Evolutionary conservation across 805 yeast genomes (phyloP), one percentile per base, ranked within the genome.

Genomic region (Zygosaccharomyces rouxii): DNA sequence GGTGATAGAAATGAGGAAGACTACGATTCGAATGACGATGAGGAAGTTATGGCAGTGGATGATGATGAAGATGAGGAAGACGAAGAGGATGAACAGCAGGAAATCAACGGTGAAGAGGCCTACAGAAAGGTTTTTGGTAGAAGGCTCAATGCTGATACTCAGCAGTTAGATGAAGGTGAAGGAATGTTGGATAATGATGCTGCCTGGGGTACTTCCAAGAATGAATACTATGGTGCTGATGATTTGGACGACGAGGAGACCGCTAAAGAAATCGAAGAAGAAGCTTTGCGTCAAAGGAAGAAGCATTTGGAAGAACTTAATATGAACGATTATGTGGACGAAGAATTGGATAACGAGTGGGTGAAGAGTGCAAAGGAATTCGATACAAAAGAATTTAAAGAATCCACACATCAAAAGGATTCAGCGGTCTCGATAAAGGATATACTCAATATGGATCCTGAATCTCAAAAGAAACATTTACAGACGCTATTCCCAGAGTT

Each of bases 231-330:
- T 75, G 66, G 95, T 54, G 78, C 76, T n/a, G 78, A 64, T 62
- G 74, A 72, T 42, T 55, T 69, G 3, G 75, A 78, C 54, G 70
- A 86, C 54, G 92, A 84, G 28, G 95, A 81, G 46, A 83, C 81
- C 28, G 86, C 88, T 4, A 82, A 80, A 53, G 82, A 79, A 53
- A 83, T 89, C 69, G 94, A 92, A 49, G 82, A 80, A 57, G 97
- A 94, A 68, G 98, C 98, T 0, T 62, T 87, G 42, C 81, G 89
- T 61, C 81, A 88, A 56, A 97, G 90, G 69, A 86, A 85, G 71
- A 76, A 79, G 56, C 89, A 89, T 64, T 69, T 88, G 50, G 80
- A 80, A 55, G 95, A 85, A 39, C 72, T 90, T 57, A 79, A 81
- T 41, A 82, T 85, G 77, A 86, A 76, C 23, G 94, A 85, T 64